Evolutionary conservation across 164 flowering plant genomes (phyloP).

Genomic region (Vitis rupestris): DNA sequence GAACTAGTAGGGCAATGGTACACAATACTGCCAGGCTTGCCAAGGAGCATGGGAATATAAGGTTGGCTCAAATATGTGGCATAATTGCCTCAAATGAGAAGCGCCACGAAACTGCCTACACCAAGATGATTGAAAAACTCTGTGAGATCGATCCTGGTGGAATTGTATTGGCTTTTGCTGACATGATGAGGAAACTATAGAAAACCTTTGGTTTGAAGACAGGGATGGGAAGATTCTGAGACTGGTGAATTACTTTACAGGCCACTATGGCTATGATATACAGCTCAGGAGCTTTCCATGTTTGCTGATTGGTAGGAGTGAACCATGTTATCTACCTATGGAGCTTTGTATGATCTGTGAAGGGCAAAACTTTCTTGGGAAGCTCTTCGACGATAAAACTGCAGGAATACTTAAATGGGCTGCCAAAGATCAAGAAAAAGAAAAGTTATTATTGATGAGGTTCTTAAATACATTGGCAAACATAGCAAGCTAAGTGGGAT

Average conservation of each 20-base stretch:
- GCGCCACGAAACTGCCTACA: too few relatives aligned
- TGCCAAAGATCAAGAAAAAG: slow-evolving; percentile 80
- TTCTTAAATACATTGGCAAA: slow-evolving; percentile 6
- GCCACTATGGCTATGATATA: slow-evolving; percentile 82
- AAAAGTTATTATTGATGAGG: slow-evolving; percentile 65
- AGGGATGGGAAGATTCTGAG: slow-evolving; percentile 67
- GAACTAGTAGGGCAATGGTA: too few relatives aligned
- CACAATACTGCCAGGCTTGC: too few relatives aligned
- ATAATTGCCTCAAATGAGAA: too few relatives aligned
- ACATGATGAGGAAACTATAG: slow-evolving; percentile 49
- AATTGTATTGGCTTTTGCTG: too few relatives aligned
- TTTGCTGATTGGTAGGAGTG: slow-evolving; percentile 87
- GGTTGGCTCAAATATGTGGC: too few relatives aligned
- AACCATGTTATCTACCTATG: slow-evolving; percentile 94
- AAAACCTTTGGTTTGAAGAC: slow-evolving; percentile 70
- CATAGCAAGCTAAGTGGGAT: too few relatives aligned
- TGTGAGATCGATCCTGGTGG: too few relatives aligned
- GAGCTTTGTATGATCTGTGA: slow-evolving; percentile 94
- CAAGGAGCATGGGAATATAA: too few relatives aligned
- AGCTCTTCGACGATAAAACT: slow-evolving; percentile 89
- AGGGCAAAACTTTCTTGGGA: slow-evolving; percentile 94
- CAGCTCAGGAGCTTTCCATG: slow-evolving; percentile 85
- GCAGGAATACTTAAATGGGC: slow-evolving; percentile 77
- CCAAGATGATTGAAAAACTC: too few relatives aligned
- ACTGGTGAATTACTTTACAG: slow-evolving; percentile 74